These are phyloP conservation scores for Taphrina deformans DNA, from an alignment of 1,139 yeast genomes.

Conservation along the genomic window DNA sequence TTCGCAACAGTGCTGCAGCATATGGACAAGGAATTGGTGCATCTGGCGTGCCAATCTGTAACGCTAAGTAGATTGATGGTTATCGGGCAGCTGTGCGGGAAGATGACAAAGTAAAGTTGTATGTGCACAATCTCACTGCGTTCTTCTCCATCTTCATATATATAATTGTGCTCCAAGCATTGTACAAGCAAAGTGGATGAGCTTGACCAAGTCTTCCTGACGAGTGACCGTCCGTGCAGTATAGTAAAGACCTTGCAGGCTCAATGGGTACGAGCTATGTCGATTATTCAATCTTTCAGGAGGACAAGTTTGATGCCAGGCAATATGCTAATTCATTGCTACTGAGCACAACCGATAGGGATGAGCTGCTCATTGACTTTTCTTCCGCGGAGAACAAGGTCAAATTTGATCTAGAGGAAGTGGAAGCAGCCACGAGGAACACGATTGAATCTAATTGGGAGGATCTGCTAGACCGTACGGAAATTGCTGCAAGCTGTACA, in stretches of 20 bases:
- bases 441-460: constrained; percentile 19
- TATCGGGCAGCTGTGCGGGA: too few species aligned
- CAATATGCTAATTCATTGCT: constrained; percentile 22
- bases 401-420: constrained; percentile 29
- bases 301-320: constrained; percentile 20
- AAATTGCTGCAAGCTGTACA: constrained; percentile 15
- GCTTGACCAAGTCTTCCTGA: too few species aligned
- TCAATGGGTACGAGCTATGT: constrained; percentile 24
- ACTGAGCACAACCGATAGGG: constrained; percentile 23
- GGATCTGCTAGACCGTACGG: constrained; percentile 24
- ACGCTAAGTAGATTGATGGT: too few species aligned
- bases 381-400: constrained; percentile 29
- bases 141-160: too few species aligned
- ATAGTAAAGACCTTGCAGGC: neutral
- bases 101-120: too few species aligned
- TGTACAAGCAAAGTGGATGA: too few species aligned
- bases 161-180: too few species aligned
- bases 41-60: too few species aligned
- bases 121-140: too few species aligned
- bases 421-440: constrained; percentile 9
- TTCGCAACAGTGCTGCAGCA: too few species aligned
- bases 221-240: too few species aligned
- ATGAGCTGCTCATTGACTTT: constrained; percentile 25
- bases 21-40: too few species aligned
- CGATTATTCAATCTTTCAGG: constrained; percentile 17